phyloP scores from a whole-genome alignment of 495 filamentous ascomycete species.

The Halenospora varia region DNA sequence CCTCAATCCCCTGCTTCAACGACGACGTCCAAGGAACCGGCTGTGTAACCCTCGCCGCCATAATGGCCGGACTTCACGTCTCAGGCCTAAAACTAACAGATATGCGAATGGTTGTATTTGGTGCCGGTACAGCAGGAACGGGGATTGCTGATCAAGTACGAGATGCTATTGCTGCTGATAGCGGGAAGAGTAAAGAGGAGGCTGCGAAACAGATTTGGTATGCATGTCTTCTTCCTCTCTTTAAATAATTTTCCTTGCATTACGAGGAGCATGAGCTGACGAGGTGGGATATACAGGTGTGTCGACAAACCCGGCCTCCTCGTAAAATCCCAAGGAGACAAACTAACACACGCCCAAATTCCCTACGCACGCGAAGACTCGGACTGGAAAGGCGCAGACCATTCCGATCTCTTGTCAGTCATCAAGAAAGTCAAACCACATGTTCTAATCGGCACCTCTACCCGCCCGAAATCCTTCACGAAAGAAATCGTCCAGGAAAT shows the following conservation, averaged over 20 bases:
- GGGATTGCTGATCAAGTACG: conserved; percentile 84
- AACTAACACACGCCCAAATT: conserved; percentile 61
- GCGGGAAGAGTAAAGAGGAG: conserved; percentile 64
- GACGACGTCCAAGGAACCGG: conserved; percentile 92
- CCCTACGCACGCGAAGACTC: conserved; percentile 60
- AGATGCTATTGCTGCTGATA: conserved; percentile 70
- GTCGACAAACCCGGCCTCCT: conserved; percentile 83
- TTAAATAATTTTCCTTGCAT: not conserved
- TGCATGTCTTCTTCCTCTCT: conserved; percentile 3
- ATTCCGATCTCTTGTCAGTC: conserved; percentile 57
- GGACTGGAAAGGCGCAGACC: conserved; percentile 57
- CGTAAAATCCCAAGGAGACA: conserved; percentile 52
- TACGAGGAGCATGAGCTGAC: not conserved
- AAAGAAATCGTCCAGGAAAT: conserved; percentile 71
- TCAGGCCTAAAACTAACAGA: conserved; percentile 63
- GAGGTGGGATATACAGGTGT: conserved; percentile 47
- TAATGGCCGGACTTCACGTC: conserved; percentile 69
- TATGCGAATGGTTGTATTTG: conserved; percentile 68
- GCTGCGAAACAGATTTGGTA: conserved; percentile 80
- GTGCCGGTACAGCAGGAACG: conserved; percentile 80
- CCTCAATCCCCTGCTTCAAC: conserved; percentile 79
- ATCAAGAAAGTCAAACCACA: conserved; percentile 73
- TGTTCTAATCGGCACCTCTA: conserved; percentile 81
- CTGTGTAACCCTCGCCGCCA: conserved; percentile 78
- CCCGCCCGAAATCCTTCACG: conserved; percentile 74